Conservation (phyloP, 129 eudicot genomes). For the Lactuca sativa region DNA sequence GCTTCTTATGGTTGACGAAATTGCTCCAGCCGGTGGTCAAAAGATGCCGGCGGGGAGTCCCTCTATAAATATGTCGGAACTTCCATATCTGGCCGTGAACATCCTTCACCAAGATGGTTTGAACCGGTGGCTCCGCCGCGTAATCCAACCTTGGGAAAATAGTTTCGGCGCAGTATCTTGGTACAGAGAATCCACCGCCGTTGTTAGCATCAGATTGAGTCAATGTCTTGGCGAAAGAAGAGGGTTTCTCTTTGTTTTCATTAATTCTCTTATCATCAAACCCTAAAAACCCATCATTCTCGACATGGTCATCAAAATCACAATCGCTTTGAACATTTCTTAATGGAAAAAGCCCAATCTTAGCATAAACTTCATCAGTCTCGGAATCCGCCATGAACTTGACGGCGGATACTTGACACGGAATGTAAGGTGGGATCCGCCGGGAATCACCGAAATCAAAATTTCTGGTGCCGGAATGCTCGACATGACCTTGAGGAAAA, state of each 20-base stretch:
- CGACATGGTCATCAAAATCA: constrained; percentile 34
- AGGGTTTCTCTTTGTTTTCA: constrained; percentile 50
- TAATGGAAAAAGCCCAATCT: constrained; percentile 49
- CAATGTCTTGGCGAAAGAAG: constrained; percentile 72
- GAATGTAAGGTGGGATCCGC: constrained; percentile 49
- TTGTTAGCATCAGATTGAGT: constrained; percentile 92
- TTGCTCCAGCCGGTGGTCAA: constrained; percentile 92
- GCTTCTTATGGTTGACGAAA: constrained; percentile 83
- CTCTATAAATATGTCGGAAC: constrained; percentile 84
- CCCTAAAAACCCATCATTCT: constrained; percentile 34
- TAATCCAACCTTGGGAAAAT: constrained; percentile 75
- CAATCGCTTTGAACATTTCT: constrained; percentile 25
- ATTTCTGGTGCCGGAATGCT: constrained; percentile 47
- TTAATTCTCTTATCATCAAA: constrained; percentile 29
- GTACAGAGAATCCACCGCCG: constrained; percentile 92
- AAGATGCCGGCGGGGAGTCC: constrained; percentile 82
- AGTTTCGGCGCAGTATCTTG: constrained; percentile 84
- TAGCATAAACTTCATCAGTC: constrained; percentile 80
- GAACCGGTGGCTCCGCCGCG: constrained; percentile 88
- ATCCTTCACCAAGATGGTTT: constrained; percentile 66
- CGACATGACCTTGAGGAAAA: constrained; percentile 88
- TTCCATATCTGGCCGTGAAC: constrained; percentile 78
- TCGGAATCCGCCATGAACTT: constrained; percentile 66
- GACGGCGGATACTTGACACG: constrained; percentile 49
- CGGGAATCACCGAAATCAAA: constrained; percentile 42